Base-by-base conservation (phyloP, 352 stramenopile genomes). In the Peronospora destructor region DNA sequence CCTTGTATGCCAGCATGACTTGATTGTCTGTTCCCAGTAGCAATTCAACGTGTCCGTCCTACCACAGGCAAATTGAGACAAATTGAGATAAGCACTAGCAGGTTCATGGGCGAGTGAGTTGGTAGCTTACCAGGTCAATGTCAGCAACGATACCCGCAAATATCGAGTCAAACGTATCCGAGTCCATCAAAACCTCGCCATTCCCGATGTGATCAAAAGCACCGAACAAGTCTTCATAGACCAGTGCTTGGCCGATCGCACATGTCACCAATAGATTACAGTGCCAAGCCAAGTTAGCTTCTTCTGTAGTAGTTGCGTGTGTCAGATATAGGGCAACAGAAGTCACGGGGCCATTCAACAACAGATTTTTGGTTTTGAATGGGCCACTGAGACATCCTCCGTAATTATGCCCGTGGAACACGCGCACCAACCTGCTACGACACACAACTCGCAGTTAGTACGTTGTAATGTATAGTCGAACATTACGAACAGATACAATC, bases 181-280 rank as follows among this genome's bases (percentile, higher is more conserved):
- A 87, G 14, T 71, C 68, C 10, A 51, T 16, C 5, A 90, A 47
- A 17, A 65, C 41, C 21, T 68, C 62, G 11, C 59, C 53, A n/a
- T 39, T 34, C 10, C n/a, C 32, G n/a, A 36, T 35, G 11, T 36
- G 23, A 9, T 71, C 37, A 17, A 11, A 39, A 23, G 44, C 45
- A 26, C 25, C 52, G 39, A 76, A 83, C 14, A 89, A 37, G 44
- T 90, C 62, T 30, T 82, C 62, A 28, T 60, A 68, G 21, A 90
- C 70, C 1, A 81, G 35, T 0, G 73, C 78, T 16, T 81, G 64
- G 2, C 76, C 76, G 23, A 90, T 74, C 0, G 76, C 76, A 47
- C 70, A 84, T 5, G 73, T 73, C n/a, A 71, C 66, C n/a, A 87
- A 34, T 8, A 90, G 19, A 21, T 84, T 76, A 45, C 73, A 85